These are phyloP conservation scores for Hypoxylon trugodes DNA, from an alignment of 495 filamentous ascomycete species.

Conservation along the genomic window DNA sequence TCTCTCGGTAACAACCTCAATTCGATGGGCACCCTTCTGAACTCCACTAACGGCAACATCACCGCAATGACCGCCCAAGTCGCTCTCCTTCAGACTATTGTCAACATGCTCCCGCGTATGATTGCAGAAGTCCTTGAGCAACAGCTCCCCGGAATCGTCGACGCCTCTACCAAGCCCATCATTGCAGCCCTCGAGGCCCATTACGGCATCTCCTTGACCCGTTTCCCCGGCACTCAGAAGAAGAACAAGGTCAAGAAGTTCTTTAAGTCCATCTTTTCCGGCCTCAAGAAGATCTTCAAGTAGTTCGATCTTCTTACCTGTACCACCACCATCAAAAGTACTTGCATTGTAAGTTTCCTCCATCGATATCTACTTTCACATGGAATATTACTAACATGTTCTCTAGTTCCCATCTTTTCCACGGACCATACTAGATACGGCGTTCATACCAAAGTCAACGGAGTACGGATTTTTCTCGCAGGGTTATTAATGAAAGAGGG, in stretches of 20 bases:
- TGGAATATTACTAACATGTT: no score
- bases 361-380: no score
- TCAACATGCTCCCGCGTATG: constrained; percentile 42
- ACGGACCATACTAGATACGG: no score
- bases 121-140: constrained; percentile 6
- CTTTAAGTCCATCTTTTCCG: neutral
- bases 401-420: no score
- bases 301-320: no score
- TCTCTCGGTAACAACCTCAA: constrained; percentile 42
- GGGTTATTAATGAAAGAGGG: no score
- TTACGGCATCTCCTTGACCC: neutral
- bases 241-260: neutral
- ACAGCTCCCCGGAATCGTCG: constrained; percentile 14
- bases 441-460: no score
- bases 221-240: neutral
- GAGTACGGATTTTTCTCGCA: no score
- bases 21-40: constrained; percentile 35
- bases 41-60: constrained; percentile 44
- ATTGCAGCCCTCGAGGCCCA: constrained; percentile 1
- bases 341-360: no score
- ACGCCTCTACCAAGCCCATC: constrained; percentile 1
- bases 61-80: constrained; percentile 27
- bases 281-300: neutral
- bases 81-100: constrained; percentile 31
- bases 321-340: no score